Conservation (phyloP, 305 asterid genomes). For the Fraxinus latifolia region DNA sequence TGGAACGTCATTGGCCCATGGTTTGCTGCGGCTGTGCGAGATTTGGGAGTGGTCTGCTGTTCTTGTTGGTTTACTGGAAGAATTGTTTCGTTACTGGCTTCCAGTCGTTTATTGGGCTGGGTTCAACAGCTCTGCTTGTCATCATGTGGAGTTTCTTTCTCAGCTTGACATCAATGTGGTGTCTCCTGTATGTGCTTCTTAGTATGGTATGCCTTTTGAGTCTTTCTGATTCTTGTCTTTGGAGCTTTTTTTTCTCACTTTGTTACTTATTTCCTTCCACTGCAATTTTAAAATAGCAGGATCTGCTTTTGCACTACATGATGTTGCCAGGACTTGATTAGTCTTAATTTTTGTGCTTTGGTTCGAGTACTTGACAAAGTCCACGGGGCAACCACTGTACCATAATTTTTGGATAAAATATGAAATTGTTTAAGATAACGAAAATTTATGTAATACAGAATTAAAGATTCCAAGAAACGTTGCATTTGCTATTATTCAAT, state of each 20-base stretch:
- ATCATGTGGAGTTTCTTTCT: conserved; percentile 98
- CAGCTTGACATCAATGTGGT: conserved; percentile 88
- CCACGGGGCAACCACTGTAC: background rate
- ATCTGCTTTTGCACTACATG: conserved; percentile 11
- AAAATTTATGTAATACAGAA: background rate
- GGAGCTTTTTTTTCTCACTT: background rate
- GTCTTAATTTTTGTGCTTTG: conserved; percentile 18
- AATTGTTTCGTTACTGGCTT: conserved; percentile 68
- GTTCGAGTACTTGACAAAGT: conserved; percentile 7
- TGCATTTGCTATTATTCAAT: background rate
- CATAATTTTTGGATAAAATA: conserved; percentile 8
- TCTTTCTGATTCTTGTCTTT: conserved; percentile 5
- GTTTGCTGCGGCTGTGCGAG: conserved; percentile 76
- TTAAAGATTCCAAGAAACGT: conserved; percentile 3
- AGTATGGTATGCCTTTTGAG: conserved; percentile 72
- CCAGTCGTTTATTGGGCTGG: conserved; percentile 67
- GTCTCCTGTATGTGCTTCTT: conserved; percentile 89
- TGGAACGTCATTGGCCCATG: conserved; percentile 92
- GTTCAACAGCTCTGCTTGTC: conserved; percentile 82
- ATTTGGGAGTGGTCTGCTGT: conserved; percentile 47
- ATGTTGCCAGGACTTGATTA: background rate
- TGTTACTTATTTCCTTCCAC: background rate
- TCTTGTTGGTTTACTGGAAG: conserved; percentile 73
- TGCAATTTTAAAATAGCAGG: conserved; percentile 16
- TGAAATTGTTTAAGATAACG: background rate